Conservation (phyloP, 495 filamentous ascomycete species). For the Tuber aestivum region DNA sequence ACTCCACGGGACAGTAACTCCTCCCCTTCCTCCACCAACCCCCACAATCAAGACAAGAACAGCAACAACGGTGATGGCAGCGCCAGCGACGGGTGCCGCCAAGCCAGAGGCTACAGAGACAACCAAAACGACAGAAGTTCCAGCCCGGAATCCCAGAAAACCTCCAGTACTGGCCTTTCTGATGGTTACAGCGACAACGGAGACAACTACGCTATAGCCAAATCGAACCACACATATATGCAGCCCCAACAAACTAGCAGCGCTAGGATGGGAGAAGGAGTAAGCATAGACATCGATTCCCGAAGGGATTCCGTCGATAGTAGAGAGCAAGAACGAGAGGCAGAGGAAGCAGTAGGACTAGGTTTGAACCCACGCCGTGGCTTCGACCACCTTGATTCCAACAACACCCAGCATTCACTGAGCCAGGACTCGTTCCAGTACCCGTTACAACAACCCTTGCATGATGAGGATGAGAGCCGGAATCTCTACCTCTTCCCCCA, state of each 20-base stretch:
- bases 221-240: background rate
- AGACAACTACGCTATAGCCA: background rate
- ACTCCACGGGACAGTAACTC: background rate
- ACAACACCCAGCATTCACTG: background rate
- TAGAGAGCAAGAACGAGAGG: background rate
- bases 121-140: conserved; percentile 11
- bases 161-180: conserved; percentile 4
- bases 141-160: conserved; percentile 20
- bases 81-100: background rate
- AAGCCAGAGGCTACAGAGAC: background rate
- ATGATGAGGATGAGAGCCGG: background rate
- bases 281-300: background rate
- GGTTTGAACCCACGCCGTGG: background rate
- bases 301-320: background rate
- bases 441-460: background rate
- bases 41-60: background rate
- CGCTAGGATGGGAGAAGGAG: background rate
- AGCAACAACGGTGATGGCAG: background rate
- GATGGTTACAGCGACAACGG: conserved; percentile 1
- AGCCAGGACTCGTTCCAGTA: background rate
- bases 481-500: background rate
- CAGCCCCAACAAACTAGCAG: background rate
- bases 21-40: background rate
- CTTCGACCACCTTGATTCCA: background rate
- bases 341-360: background rate